Evolutionary conservation across 2,329 filamentous ascomycete genomes (phyloP).

Genomic region (Trichoderma sp.): DNA sequence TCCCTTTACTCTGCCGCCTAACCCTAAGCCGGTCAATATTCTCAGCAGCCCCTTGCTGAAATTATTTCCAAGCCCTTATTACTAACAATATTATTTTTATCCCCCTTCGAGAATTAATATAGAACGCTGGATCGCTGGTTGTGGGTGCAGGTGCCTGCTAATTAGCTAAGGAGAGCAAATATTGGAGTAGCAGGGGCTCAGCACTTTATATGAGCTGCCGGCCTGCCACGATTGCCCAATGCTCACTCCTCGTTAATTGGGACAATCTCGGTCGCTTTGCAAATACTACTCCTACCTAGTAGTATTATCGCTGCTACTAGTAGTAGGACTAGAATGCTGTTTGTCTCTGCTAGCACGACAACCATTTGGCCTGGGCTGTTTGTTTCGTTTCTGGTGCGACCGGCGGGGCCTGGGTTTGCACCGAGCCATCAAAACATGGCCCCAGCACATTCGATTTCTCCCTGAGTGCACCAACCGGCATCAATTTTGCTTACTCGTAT

Average conservation of each 20-base stretch:
- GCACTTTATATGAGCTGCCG: background rate
- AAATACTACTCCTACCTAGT: background rate
- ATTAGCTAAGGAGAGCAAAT: background rate
- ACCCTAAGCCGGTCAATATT: background rate
- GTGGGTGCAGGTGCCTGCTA: background rate
- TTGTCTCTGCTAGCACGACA: background rate
- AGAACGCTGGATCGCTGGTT: background rate
- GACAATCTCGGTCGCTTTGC: background rate
- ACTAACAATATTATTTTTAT: background rate
- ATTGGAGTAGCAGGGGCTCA: background rate
- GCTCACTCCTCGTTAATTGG: background rate
- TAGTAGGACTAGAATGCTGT: background rate
- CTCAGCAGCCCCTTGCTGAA: background rate
- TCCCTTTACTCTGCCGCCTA: background rate
- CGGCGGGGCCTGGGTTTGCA: background rate
- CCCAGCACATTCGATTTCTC: background rate
- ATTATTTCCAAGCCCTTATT: background rate
- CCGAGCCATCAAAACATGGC: background rate
- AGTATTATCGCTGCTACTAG: too few relatives aligned
- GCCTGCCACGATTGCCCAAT: background rate
- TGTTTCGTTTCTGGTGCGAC: background rate
- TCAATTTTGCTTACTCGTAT: background rate
- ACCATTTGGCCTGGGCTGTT: background rate
- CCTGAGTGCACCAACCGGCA: background rate
- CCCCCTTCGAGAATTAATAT: background rate